Percentiles rank a stretch among this genome's conserved stretches.
phyloP scores from a whole-genome alignment of 129 eudicot species.

The Flaveria robusta region DNA sequence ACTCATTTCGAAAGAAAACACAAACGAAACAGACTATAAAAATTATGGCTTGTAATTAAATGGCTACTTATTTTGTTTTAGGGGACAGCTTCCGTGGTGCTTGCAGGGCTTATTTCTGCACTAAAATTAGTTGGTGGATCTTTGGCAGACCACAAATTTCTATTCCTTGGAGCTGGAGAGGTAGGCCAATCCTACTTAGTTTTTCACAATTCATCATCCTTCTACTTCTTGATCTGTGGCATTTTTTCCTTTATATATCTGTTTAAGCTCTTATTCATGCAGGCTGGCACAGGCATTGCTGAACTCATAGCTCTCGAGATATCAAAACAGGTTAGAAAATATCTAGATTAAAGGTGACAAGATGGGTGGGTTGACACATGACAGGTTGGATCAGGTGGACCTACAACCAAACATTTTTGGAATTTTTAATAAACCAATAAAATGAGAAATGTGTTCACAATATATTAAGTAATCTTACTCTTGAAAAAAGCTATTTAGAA shows the following conservation, averaged over 20 bases:
- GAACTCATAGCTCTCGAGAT: conserved; percentile 98
- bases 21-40: neutral
- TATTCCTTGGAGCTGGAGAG: conserved; percentile 99
- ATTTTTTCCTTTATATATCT: neutral
- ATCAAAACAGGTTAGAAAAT: conserved; percentile 78
- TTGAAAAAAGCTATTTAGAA: neutral
- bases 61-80: conserved; percentile 29
- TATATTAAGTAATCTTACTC: neutral
- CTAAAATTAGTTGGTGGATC: conserved; percentile 79
- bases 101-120: conserved; percentile 85
- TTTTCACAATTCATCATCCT: conserved; percentile 11
- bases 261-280: conserved; percentile 25
- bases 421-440: neutral
- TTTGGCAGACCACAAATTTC: conserved; percentile 77
- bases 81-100: conserved; percentile 99
- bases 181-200: conserved; percentile 29
- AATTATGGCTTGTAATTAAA: neutral
- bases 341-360: neutral
- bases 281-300: conserved; percentile 99
- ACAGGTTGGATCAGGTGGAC: neutral
- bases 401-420: neutral
- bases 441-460: neutral
- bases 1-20: neutral
- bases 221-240: conserved; percentile 5
- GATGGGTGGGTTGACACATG: neutral